These are phyloP conservation scores for Ophiostoma australiae DNA, from an alignment of 2,329 filamentous ascomycete species.

Conservation along the genomic window DNA sequence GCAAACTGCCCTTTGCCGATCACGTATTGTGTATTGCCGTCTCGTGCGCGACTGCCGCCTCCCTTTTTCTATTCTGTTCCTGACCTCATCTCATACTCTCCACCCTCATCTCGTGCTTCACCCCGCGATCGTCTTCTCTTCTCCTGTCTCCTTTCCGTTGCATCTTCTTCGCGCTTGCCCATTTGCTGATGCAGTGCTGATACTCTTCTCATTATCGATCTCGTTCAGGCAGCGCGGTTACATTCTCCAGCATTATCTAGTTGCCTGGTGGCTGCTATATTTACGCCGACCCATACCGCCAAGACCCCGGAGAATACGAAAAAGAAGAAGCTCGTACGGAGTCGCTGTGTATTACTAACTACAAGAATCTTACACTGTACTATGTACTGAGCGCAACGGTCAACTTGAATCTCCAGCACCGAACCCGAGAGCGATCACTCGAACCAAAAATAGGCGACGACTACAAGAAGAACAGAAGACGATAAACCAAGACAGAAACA, in stretches of 20 bases:
- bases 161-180: background rate
- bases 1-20: background rate
- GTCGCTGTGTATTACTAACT: background rate
- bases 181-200: constrained; percentile 3
- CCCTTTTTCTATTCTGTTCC: constrained; percentile 9
- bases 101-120: constrained; percentile 8
- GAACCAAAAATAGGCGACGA: background rate
- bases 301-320: background rate
- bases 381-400: background rate
- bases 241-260: background rate
- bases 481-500: background rate
- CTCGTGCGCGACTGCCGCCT: background rate
- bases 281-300: constrained; percentile 2
- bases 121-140: background rate
- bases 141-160: background rate
- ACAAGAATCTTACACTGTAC: background rate
- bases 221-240: background rate
- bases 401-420: background rate
- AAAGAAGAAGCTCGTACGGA: background rate
- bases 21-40: background rate
- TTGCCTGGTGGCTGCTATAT: background rate
- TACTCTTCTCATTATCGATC: background rate
- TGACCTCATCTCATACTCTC: constrained; percentile 8
- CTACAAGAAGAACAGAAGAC: background rate
- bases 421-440: background rate